Evolutionary conservation across 1,284 basidiomycete species (phyloP).

Genomic region (Sporisorium reilianum): DNA sequence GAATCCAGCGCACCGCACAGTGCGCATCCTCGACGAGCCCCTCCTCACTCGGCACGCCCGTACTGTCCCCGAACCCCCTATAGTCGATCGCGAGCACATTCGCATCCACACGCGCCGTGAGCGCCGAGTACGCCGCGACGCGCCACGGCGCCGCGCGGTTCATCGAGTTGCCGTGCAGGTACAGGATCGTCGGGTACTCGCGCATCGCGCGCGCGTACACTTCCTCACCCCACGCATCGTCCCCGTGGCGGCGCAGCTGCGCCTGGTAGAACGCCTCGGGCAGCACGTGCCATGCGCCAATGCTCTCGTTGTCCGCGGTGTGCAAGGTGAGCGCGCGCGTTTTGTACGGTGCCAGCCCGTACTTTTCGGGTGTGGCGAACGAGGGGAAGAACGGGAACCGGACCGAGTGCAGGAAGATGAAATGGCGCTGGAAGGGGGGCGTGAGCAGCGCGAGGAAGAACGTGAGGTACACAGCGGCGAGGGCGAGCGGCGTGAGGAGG

Average conservation of each 20-base stretch:
- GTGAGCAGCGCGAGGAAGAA: constrained; percentile 48
- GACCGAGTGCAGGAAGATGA: constrained; percentile 54
- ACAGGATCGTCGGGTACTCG: constrained; percentile 50
- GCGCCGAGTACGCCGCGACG: constrained; percentile 75
- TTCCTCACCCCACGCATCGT: constrained; percentile 30
- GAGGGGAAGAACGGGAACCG: constrained; percentile 52
- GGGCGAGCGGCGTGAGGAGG: constrained; percentile 22
- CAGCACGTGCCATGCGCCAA: constrained; percentile 91
- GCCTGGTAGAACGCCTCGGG: constrained; percentile 76
- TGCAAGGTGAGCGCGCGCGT: constrained; percentile 79
- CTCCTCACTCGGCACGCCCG: constrained; percentile 79
- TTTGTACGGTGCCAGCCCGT: constrained; percentile 76
- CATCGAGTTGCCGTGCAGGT: constrained; percentile 89
- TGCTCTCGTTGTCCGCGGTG: constrained; percentile 80
- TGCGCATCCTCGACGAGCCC: constrained; percentile 83
- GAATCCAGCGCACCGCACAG: constrained; percentile 84
- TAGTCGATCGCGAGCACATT: constrained; percentile 90
- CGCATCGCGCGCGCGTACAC: constrained; percentile 48
- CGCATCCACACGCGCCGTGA: constrained; percentile 76
- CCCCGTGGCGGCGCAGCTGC: constrained; percentile 41
- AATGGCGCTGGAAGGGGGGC: constrained; percentile 35
- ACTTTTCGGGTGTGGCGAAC: constrained; percentile 29
- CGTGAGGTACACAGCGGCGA: constrained; percentile 30
- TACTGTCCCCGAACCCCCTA: constrained; percentile 90
- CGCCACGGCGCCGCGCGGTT: constrained; percentile 79